Conservation (phyloP, 73 alveolate species). For the Paraurostyla sp. region DNA sequence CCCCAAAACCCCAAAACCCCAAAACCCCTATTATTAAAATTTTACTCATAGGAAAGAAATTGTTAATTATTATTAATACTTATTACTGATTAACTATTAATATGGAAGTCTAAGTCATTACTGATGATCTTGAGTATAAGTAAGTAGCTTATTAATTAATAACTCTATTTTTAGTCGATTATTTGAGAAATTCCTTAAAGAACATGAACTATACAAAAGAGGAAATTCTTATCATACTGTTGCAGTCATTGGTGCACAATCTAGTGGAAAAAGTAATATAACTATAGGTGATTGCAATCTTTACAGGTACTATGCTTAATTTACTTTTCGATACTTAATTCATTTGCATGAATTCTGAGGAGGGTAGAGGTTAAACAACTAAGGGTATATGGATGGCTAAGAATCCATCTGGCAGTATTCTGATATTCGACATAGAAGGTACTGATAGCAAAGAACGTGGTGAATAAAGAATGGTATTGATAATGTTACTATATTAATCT, state of each 20-base stretch:
- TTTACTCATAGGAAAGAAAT: too few relatives aligned
- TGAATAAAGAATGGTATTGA: slow-evolving; percentile 64
- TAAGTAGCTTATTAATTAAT: not conserved
- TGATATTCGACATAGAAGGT: slow-evolving; percentile 88
- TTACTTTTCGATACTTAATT: slow-evolving; percentile 82
- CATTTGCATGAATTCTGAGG: slow-evolving; percentile 79
- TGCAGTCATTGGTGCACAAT: slow-evolving; percentile 90
- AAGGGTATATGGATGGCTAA: slow-evolving; percentile 85
- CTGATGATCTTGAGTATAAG: slow-evolving; percentile 68
- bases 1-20: too few relatives aligned
- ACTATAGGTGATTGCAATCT: not conserved
- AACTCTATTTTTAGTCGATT: not conserved
- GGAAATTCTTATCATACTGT: slow-evolving; percentile 78
- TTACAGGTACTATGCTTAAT: slow-evolving; percentile 80
- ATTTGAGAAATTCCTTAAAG: slow-evolving; percentile 60
- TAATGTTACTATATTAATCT: slow-evolving; percentile 63
- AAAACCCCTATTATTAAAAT: too few relatives aligned
- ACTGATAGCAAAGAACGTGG: slow-evolving; percentile 91
- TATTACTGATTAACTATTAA: too few relatives aligned
- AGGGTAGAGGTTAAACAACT: slow-evolving; percentile 90
- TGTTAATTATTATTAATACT: too few relatives aligned
- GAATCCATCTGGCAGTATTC: slow-evolving; percentile 57
- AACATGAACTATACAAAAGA: slow-evolving; percentile 17
- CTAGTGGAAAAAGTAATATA: slow-evolving; percentile 81
- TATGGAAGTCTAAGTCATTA: slow-evolving; percentile 65